phyloP scores from a whole-genome alignment of 208 protist species.

The Eutreptiella sp. region DNA sequence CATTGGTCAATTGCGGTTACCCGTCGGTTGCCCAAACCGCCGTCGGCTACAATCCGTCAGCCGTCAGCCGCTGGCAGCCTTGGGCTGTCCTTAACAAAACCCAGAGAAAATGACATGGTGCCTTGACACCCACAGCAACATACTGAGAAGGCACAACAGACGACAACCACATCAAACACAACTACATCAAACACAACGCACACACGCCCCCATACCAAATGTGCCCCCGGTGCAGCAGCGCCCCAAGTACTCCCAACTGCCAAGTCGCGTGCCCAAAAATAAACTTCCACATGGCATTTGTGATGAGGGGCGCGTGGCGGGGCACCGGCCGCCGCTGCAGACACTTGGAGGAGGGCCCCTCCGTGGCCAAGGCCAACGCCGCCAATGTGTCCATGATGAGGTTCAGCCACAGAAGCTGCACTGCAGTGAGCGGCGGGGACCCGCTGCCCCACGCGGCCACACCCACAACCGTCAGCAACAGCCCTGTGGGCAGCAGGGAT shows the following conservation, averaged over 20 bases:
- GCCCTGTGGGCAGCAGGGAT: too few relatives aligned
- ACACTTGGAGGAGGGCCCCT: conserved; percentile 20
- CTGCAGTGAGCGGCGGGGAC: conserved; percentile 36
- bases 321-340: conserved; percentile 65
- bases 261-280: conserved; percentile 65
- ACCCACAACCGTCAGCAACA: conserved; percentile 82
- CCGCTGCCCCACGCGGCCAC: conserved; percentile 51
- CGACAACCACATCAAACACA: too few relatives aligned
- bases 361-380: conserved; percentile 33
- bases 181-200: too few relatives aligned
- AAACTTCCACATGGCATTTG: conserved; percentile 76
- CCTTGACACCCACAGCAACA: too few relatives aligned
- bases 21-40: too few relatives aligned
- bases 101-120: too few relatives aligned
- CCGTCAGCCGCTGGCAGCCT: too few relatives aligned
- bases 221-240: conserved; percentile 43
- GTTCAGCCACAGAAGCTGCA: conserved; percentile 36
- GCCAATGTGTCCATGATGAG: conserved; percentile 39
- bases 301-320: conserved; percentile 71
- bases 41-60: too few relatives aligned
- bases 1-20: too few relatives aligned
- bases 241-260: conserved; percentile 53
- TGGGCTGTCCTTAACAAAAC: too few relatives aligned
- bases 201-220: conserved; percentile 27
- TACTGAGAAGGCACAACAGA: too few relatives aligned